phyloP scores from a whole-genome alignment of 805 yeast species.

The Metschnikowia amazonensis region DNA sequence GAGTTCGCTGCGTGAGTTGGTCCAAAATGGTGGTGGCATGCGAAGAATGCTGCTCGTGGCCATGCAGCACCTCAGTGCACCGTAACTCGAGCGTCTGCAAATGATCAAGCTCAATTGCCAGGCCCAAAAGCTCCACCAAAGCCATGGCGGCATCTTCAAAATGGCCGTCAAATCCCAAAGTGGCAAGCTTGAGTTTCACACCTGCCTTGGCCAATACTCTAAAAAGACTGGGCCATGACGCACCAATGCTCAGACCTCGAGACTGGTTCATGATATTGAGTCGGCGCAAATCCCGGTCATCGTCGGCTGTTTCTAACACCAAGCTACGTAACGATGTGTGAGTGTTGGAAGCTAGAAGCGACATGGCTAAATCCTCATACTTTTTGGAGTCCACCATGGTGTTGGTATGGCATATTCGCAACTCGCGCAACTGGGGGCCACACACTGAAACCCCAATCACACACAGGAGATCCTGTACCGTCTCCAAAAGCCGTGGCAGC shows the following conservation, averaged over 20 bases:
- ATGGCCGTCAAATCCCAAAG: slow-evolving; percentile 24
- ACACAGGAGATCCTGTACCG: slow-evolving; percentile 6
- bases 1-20: slow-evolving; percentile 6
- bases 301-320: slow-evolving; percentile 17
- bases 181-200: slow-evolving; percentile 7
- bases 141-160: slow-evolving; percentile 15
- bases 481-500: not conserved
- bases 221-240: slow-evolving; percentile 24
- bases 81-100: slow-evolving; percentile 16
- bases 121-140: slow-evolving; percentile 10
- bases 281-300: slow-evolving; percentile 11
- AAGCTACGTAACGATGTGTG: slow-evolving; percentile 10
- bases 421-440: slow-evolving; percentile 8
- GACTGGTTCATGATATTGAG: slow-evolving; percentile 19
- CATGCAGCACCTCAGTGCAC: slow-evolving; percentile 23
- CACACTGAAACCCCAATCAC: not conserved
- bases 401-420: slow-evolving; percentile 5
- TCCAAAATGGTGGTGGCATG: slow-evolving; percentile 8
- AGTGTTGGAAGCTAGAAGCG: slow-evolving; percentile 4
- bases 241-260: slow-evolving; percentile 4
- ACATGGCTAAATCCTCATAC: slow-evolving; percentile 6
- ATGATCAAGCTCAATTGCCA: slow-evolving; percentile 14
- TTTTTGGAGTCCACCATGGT: not conserved
- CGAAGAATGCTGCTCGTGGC: slow-evolving; percentile 15
- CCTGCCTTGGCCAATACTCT: slow-evolving; percentile 4